These are phyloP conservation scores for Pythium aristosporum DNA, from an alignment of 352 stramenopile genomes.

Conservation along the genomic window DNA sequence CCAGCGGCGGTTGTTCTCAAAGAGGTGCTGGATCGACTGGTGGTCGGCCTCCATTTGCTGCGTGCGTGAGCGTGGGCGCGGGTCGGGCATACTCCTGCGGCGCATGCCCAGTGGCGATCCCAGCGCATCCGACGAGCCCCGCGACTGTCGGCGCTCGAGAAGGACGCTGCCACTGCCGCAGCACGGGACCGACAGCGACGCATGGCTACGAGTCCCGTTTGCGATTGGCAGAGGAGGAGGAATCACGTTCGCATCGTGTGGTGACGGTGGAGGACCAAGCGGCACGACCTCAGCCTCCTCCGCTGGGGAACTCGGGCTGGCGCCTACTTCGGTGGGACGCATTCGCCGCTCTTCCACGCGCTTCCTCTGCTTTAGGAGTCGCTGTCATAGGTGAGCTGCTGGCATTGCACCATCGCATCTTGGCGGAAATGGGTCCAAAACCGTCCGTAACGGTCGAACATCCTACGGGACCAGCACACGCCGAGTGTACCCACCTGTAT, in stretches of 20 bases:
- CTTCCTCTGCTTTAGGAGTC: not conserved
- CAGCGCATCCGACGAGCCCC: not conserved
- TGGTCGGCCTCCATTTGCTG: slow-evolving; percentile 32
- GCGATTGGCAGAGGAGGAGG: not conserved
- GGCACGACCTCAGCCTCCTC: not conserved
- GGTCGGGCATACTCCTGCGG: slow-evolving; percentile 13
- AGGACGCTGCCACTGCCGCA: not conserved
- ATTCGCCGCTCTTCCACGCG: slow-evolving; percentile 10
- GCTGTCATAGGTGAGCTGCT: not conserved
- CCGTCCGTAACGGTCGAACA: not conserved
- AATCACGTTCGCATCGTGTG: not conserved
- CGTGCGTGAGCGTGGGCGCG: slow-evolving; percentile 22
- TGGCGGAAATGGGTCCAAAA: slow-evolving; percentile 3
- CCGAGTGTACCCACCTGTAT: not conserved
- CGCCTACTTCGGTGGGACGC: slow-evolving; percentile 5
- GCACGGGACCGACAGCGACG: not conserved
- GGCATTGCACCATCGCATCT: not conserved
- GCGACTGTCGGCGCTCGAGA: slow-evolving; percentile 1
- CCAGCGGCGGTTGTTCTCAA: slow-evolving; percentile 61
- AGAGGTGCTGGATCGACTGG: slow-evolving; percentile 45
- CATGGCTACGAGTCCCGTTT: too few species aligned
- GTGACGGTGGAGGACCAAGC: not conserved
- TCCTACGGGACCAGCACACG: not conserved
- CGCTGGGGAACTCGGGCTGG: not conserved
- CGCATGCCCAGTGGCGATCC: slow-evolving; percentile 2